Evolutionary conservation across 495 filamentous ascomycete genomes (phyloP), one percentile per base, ranked within the genome.

Genomic region (Choiromyces venosus): DNA sequence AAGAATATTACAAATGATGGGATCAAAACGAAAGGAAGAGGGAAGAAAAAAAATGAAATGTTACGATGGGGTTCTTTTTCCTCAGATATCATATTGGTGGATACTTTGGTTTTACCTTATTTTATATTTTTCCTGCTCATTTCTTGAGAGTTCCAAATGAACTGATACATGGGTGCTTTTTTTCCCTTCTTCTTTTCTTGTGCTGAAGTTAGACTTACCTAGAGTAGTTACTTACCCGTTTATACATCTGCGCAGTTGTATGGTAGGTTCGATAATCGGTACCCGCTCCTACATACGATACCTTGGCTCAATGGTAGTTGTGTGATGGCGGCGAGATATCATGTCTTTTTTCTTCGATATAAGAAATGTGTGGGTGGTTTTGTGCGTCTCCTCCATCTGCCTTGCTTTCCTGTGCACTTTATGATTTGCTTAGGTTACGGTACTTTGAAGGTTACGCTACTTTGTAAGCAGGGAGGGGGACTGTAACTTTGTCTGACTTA

Each of bases 11-110:
- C n/a, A n/a, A n/a, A n/a, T n/a, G n/a, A n/a, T n/a, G n/a, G n/a
- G n/a, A n/a, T n/a, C n/a, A n/a, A n/a, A n/a, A n/a, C n/a, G n/a
- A n/a, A n/a, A n/a, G n/a, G n/a, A n/a, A n/a, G n/a, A n/a, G n/a
- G n/a, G n/a, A n/a, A n/a, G n/a, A n/a, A n/a, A 46, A 46, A 46
- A 46, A 46, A 52, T 52, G 44, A 52, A 52, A 52, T 52, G 44
- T 52, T 25, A 25, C 44, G 21, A n/a, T n/a, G 21, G 44, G 21
- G 44, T 52, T 25, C 44, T 25, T 52, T 52, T 12, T 52, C 42
- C 42, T 46, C 42, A 21, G 42, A 46, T 46, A 46, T 46, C 42
- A 46, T 46, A 46, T 46, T 46, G 19, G 42, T n/a, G 42, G 42
- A 46, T 46, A 46, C 42, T 21, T 46, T 46, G 42, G 42, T 46